Evolutionary conservation across 345 rosid genomes (phyloP).

Genomic region (Hibiscus mutabilis): DNA sequence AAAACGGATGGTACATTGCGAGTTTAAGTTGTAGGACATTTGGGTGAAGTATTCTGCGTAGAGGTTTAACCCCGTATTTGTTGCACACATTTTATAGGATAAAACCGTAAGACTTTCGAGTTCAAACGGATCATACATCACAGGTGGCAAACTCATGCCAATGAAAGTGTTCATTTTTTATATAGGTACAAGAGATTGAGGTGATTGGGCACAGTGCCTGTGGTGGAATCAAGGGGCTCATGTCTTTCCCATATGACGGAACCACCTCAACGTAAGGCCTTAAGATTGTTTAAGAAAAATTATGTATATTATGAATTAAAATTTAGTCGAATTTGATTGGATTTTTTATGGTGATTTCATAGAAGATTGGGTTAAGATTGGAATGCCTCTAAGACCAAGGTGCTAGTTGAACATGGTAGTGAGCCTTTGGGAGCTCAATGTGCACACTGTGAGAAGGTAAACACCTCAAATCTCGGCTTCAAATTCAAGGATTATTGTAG

Average conservation of each 20-base stretch:
- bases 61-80: too few species aligned
- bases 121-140: too few species aligned
- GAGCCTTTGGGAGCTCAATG: not conserved
- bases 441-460: constrained; percentile 24
- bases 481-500: too few species aligned
- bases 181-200: constrained; percentile 71
- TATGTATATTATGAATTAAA: not conserved
- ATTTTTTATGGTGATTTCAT: constrained; percentile 74
- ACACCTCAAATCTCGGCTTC: not conserved
- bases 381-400: constrained; percentile 67
- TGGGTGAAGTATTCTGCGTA: too few species aligned
- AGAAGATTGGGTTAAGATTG: constrained; percentile 87
- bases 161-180: not conserved
- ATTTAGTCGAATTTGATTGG: not conserved
- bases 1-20: too few species aligned
- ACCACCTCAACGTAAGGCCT: constrained; percentile 53
- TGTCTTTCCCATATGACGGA: constrained; percentile 81
- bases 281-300: not conserved
- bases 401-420: constrained; percentile 11
- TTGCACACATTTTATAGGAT: too few species aligned
- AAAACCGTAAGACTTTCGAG: too few species aligned
- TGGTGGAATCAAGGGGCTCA: constrained; percentile 95
- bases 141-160: too few species aligned
- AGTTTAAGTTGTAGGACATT: too few species aligned
- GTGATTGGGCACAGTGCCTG: constrained; percentile 92